These are phyloP conservation scores for Neonectria sp. DNA, from an alignment of 2,329 filamentous ascomycete genomes.

Conservation along the genomic window DNA sequence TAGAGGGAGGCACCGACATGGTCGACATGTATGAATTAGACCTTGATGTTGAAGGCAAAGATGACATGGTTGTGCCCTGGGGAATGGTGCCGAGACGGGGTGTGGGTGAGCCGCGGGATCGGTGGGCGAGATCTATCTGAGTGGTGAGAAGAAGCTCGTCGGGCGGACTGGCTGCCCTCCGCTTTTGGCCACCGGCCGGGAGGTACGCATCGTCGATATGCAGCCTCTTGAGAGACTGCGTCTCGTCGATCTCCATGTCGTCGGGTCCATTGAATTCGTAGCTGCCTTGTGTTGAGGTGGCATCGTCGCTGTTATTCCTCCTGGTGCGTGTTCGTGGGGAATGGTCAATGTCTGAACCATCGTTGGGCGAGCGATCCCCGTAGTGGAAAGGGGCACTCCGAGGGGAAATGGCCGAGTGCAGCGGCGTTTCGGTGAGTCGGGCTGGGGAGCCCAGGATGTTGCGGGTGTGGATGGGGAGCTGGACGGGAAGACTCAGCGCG, in stretches of 20 bases:
- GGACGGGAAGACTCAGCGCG: slow-evolving; percentile 60
- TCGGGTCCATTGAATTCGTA: slow-evolving; percentile 58
- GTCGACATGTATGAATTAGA: slow-evolving; percentile 65
- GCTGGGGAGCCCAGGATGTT: slow-evolving; percentile 61
- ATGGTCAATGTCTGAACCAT: slow-evolving; percentile 62
- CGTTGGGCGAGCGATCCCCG: slow-evolving; percentile 59
- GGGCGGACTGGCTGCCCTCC: slow-evolving; percentile 69
- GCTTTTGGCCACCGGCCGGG: slow-evolving; percentile 64
- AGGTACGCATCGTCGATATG: slow-evolving; percentile 64
- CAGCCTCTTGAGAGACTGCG: slow-evolving; percentile 64
- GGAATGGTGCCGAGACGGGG: slow-evolving; percentile 64
- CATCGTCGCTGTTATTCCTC: slow-evolving; percentile 69
- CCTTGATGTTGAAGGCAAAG: slow-evolving; percentile 60
- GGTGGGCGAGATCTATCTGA: slow-evolving; percentile 62
- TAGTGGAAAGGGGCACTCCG: slow-evolving; percentile 60
- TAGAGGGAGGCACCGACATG: slow-evolving; percentile 59
- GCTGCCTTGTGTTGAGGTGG: slow-evolving; percentile 61
- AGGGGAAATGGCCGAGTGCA: slow-evolving; percentile 65
- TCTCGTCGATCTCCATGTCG: slow-evolving; percentile 69
- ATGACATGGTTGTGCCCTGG: slow-evolving; percentile 60
- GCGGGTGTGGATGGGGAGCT: slow-evolving; percentile 58
- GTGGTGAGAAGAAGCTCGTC: slow-evolving; percentile 61
- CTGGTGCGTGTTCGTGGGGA: slow-evolving; percentile 62
- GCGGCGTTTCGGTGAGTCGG: slow-evolving; percentile 61
- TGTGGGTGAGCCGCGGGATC: slow-evolving; percentile 68